A percentile compares a stretch with the other conserved stretches of the same genome.
These are phyloP conservation scores for Botrytis medusae DNA, from an alignment of 2,329 filamentous ascomycete genomes.

Conservation along the genomic window DNA sequence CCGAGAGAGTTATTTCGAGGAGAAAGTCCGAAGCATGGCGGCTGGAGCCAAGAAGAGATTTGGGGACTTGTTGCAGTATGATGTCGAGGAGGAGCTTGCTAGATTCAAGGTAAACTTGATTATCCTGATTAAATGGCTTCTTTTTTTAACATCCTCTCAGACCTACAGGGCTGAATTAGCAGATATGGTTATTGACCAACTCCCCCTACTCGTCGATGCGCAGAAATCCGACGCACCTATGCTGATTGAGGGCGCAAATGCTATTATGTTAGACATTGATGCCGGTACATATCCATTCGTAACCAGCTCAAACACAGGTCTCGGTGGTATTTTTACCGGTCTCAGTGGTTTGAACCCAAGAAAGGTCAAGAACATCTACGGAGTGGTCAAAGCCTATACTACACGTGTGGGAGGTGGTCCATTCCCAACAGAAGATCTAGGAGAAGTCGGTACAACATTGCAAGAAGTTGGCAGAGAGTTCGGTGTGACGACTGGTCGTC, in stretches of 20 bases:
- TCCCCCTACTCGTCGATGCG: conserved; percentile 61
- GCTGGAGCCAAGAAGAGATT: conserved; percentile 66
- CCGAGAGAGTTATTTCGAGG: conserved; percentile 63
- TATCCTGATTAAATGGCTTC: conserved; percentile 27
- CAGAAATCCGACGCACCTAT: conserved; percentile 60
- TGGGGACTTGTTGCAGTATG: conserved; percentile 63
- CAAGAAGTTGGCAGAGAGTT: conserved; percentile 50
- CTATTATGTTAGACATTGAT: conserved; percentile 66
- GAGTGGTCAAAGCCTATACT: conserved; percentile 55
- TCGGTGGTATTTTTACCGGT: conserved; percentile 61
- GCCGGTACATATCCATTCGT: conserved; percentile 50
- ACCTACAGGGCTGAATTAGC: conserved; percentile 56
- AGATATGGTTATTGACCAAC: conserved; percentile 61
- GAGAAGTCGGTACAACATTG: conserved; percentile 47
- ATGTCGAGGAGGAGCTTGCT: conserved; percentile 68
- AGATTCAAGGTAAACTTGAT: conserved; percentile 48
- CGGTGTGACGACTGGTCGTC: conserved; percentile 52
- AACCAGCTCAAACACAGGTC: conserved; percentile 41
- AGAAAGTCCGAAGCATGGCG: conserved; percentile 62
- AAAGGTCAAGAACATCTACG: conserved; percentile 61
- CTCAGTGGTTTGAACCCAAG: conserved; percentile 59
- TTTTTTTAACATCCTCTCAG: conserved; percentile 9
- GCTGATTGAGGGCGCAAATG: conserved; percentile 68
- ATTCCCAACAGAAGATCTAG: conserved; percentile 63
- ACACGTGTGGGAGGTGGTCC: conserved; percentile 59